Conservation (phyloP, 2,329 filamentous ascomycete species). For the Neopestalotiopsis rosae region DNA sequence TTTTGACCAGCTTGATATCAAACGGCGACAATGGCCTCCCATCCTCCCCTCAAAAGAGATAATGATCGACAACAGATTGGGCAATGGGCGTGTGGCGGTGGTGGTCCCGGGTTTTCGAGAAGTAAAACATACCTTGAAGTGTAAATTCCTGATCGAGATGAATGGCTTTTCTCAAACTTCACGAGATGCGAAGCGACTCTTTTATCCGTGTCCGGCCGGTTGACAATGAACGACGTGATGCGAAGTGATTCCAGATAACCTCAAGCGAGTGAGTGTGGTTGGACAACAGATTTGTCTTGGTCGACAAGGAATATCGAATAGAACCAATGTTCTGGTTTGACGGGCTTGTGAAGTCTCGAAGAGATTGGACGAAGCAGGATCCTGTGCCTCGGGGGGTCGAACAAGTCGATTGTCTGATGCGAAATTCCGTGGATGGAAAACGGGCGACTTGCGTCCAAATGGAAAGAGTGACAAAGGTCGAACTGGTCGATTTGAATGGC, state of each 20-base stretch:
- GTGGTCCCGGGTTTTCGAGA: background rate
- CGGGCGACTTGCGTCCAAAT: conserved; percentile 15
- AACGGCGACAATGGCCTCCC: background rate
- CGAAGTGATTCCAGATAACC: conserved; percentile 2
- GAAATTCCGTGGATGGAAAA: background rate
- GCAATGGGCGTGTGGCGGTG: background rate
- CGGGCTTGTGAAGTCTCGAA: conserved; percentile 9
- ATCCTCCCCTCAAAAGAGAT: background rate
- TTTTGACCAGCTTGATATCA: background rate
- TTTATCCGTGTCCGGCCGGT: conserved; percentile 3
- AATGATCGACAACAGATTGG: background rate
- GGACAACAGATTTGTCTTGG: conserved; percentile 21
- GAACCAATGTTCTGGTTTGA: conserved; percentile 10
- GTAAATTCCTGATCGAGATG: background rate
- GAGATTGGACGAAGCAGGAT: conserved; percentile 13
- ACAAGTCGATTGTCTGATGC: background rate
- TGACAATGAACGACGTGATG: background rate
- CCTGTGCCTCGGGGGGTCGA: conserved; percentile 9
- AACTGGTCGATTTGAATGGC: conserved; percentile 10
- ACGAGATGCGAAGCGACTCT: conserved; percentile 1
- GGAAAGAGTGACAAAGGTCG: conserved; percentile 11
- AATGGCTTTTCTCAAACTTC: background rate
- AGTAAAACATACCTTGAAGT: conserved; percentile 5
- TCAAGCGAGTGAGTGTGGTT: conserved; percentile 20
- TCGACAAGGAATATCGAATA: conserved; percentile 10